Evolutionary conservation across 257 asterid genomes (phyloP).

Genomic region (Solanum commersonii): DNA sequence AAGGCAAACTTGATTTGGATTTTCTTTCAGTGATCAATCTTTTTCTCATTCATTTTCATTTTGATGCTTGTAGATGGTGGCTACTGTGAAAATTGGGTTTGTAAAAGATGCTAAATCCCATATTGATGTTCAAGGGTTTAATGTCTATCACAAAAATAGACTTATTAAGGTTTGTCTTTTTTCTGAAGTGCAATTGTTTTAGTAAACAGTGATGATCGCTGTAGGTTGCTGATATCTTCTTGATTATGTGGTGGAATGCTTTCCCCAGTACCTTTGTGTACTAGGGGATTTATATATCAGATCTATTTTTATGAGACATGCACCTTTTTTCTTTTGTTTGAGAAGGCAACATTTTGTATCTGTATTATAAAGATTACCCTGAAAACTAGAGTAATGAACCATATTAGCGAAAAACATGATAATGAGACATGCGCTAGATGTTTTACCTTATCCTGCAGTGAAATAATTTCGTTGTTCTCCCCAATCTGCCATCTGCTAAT

Average conservation of each 20-base stretch:
- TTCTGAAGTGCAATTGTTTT: background rate
- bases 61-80: constrained; percentile 54
- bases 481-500: background rate
- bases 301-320: background rate
- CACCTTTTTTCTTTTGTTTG: background rate
- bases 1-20: background rate
- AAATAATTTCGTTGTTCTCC: background rate
- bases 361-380: background rate
- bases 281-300: background rate
- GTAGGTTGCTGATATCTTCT: background rate
- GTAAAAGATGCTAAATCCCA: constrained; percentile 92
- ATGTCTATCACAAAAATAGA: constrained; percentile 93
- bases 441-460: background rate
- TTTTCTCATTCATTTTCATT: constrained; percentile 3
- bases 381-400: background rate
- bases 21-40: background rate
- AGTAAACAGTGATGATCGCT: background rate
- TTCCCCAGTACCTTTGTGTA: background rate
- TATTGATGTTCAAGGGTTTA: constrained; percentile 97
- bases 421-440: background rate
- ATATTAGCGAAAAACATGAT: background rate
- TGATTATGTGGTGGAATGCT: background rate
- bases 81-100: constrained; percentile 84
- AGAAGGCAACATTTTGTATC: background rate
- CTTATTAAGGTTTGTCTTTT: constrained; percentile 69